phyloP scores from a whole-genome alignment of 306 rosid species.

The Potentilla sterilis region DNA sequence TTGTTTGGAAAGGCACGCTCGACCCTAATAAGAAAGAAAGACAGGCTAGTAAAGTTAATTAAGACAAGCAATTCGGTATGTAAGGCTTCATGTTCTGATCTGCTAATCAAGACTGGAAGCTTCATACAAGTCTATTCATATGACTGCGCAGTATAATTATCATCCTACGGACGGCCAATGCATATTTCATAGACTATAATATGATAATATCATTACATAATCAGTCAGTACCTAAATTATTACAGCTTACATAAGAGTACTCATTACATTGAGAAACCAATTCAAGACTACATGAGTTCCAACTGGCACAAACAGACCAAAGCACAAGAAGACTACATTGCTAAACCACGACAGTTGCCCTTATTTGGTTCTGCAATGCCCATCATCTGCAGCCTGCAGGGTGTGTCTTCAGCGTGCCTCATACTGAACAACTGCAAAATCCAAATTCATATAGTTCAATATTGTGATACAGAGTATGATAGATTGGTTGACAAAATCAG shows the following conservation, averaged over 20 bases:
- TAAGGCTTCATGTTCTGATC: too few species aligned
- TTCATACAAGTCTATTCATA: not conserved
- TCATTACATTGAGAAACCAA: not conserved
- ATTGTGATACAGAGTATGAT: not conserved
- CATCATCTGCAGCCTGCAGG: not conserved
- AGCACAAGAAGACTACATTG: not conserved
- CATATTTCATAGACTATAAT: not conserved
- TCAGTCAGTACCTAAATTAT: not conserved
- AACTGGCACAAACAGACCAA: not conserved
- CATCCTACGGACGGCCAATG: not conserved
- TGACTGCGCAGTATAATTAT: not conserved
- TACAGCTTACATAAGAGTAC: not conserved
- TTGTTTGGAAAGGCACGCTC: too few species aligned
- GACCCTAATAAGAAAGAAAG: too few species aligned
- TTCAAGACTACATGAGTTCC: not conserved
- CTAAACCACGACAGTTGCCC: not conserved
- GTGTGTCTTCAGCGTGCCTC: constrained; percentile 12
- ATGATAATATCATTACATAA: not conserved
- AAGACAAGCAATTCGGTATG: too few species aligned
- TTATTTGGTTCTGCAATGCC: not conserved
- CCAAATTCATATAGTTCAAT: not conserved
- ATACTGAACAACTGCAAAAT: constrained; percentile 15
- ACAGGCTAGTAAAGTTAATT: too few species aligned
- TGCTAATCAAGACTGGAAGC: too few species aligned
- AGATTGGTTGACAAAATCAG: not conserved